Conservation (phyloP, 495 filamentous ascomycete species). For the Aspergillus steynii region DNA sequence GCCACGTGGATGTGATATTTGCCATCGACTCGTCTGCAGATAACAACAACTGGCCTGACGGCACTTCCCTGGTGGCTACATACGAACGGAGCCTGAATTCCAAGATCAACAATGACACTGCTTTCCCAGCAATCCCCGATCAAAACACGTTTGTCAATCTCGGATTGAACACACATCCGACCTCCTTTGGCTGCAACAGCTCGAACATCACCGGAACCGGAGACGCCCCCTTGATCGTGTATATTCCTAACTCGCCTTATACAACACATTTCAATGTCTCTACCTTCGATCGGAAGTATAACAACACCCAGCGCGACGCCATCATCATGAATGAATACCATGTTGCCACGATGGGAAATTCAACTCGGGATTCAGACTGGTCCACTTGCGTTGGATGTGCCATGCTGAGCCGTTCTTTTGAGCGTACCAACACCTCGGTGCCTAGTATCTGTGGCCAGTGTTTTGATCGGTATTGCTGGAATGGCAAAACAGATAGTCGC, state of each 20-base stretch:
- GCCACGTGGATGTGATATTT: conserved; percentile 87
- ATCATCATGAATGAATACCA: conserved; percentile 85
- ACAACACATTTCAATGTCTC: conserved; percentile 68
- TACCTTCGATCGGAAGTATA: conserved; percentile 67
- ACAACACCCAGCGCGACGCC: conserved; percentile 62
- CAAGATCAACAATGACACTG: conserved; percentile 73
- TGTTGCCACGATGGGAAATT: conserved; percentile 80
- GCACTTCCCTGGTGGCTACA: conserved; percentile 76
- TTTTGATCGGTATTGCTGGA: conserved; percentile 82
- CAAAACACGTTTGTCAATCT: conserved; percentile 84
- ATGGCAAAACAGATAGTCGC: conserved; percentile 37
- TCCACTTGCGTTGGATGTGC: conserved; percentile 82
- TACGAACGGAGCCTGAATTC: conserved; percentile 69
- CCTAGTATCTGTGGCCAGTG: conserved; percentile 70
- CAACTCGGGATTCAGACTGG: conserved; percentile 71
- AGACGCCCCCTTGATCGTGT: conserved; percentile 73
- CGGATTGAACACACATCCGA: conserved; percentile 78
- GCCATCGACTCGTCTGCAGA: conserved; percentile 87
- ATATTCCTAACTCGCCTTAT: conserved; percentile 85
- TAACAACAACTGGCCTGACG: conserved; percentile 81
- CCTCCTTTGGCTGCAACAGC: conserved; percentile 89
- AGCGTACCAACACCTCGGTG: conserved; percentile 62
- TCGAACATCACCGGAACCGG: conserved; percentile 49
- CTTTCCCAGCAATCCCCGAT: conserved; percentile 82
- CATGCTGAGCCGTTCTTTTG: conserved; percentile 70